phyloP scores from a whole-genome alignment of 805 yeast species.

The Nakazawaea anatomiae region DNA sequence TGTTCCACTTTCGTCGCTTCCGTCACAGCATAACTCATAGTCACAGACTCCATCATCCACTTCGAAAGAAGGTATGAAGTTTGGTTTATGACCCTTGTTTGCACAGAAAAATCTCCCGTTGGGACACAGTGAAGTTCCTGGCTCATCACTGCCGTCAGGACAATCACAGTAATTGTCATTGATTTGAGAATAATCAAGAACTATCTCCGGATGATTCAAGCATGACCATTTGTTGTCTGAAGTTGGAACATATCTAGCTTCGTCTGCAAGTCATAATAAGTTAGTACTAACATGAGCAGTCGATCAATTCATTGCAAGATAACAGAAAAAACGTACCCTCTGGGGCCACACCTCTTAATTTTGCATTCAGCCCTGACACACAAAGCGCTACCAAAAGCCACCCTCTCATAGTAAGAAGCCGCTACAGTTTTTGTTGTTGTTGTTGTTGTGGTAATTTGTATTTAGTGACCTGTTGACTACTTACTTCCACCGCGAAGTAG shows the following conservation, averaged over 20 bases:
- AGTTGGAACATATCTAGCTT: constrained; percentile 45
- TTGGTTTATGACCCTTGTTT: constrained; percentile 65
- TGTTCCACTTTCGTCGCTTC: constrained; percentile 66
- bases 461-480: no score
- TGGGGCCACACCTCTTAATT: constrained; percentile 17
- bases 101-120: constrained; percentile 59
- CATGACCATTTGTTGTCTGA: constrained; percentile 61
- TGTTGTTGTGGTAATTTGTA: no score
- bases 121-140: constrained; percentile 85
- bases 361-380: not conserved
- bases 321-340: constrained; percentile 5
- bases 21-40: constrained; percentile 86
- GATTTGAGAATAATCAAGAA: constrained; percentile 52
- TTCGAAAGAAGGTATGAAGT: constrained; percentile 55
- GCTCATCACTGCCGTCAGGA: constrained; percentile 97
- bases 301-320: not conserved
- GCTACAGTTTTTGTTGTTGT: not conserved
- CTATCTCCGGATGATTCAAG: constrained; percentile 58
- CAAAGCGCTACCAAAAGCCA: not conserved
- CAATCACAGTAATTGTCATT: constrained; percentile 94
- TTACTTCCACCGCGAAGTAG: no score
- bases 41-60: constrained; percentile 93
- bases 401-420: not conserved
- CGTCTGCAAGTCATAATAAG: constrained; percentile 18
- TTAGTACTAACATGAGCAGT: no score